These are phyloP conservation scores for Fulvia fulva DNA, from an alignment of 2,329 filamentous ascomycete genomes.

Conservation along the genomic window DNA sequence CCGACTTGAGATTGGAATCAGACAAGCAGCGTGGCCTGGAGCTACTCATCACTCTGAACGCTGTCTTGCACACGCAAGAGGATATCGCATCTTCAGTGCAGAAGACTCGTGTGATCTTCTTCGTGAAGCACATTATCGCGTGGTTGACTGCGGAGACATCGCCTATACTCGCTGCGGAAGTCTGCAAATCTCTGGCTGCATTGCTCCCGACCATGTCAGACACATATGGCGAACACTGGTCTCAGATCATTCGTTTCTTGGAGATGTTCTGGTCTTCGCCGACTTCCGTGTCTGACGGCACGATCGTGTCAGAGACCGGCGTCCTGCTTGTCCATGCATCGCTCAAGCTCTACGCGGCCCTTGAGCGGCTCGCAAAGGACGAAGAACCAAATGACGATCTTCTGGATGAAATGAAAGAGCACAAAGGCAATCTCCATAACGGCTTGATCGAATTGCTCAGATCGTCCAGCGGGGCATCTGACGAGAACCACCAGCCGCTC, in stretches of 20 bases:
- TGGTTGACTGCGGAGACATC: constrained; percentile 58
- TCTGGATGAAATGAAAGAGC: constrained; percentile 65
- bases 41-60: constrained; percentile 53
- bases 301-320: constrained; percentile 18
- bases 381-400: constrained; percentile 82
- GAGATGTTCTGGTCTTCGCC: constrained; percentile 33
- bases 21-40: constrained; percentile 33
- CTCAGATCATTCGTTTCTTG: constrained; percentile 41
- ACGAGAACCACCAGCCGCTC: constrained; percentile 60
- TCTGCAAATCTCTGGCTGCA: constrained; percentile 49
- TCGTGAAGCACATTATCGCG: constrained; percentile 71
- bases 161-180: constrained; percentile 53
- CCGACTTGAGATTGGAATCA: constrained; percentile 43
- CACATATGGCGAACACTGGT: constrained; percentile 88
- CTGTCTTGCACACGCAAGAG: constrained; percentile 48
- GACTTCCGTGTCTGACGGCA: background rate
- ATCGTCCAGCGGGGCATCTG: constrained; percentile 41
- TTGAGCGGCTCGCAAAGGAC: constrained; percentile 54
- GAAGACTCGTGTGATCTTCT: constrained; percentile 71
- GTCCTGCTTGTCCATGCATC: constrained; percentile 60
- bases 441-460: constrained; percentile 63
- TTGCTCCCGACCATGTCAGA: constrained; percentile 72
- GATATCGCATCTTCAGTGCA: constrained; percentile 47
- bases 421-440: constrained; percentile 52
- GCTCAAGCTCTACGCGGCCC: constrained; percentile 62